phyloP scores from a whole-genome alignment of 805 yeast species.

The Starmera pachycereana region DNA sequence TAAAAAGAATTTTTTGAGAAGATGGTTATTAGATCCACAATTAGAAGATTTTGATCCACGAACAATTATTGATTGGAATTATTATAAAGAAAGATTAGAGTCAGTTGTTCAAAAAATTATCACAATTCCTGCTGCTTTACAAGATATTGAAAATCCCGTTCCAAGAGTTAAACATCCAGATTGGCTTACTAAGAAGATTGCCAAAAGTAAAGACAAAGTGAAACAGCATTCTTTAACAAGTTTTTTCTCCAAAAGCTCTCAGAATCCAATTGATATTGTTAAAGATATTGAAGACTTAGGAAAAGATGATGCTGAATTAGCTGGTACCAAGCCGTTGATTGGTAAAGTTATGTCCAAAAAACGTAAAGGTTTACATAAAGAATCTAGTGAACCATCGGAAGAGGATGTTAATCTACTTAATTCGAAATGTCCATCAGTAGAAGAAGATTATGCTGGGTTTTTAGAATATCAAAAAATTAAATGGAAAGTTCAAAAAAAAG shows the following conservation, averaged over 20 bases:
- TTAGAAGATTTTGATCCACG: slow-evolving; percentile 80
- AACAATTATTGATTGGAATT: slow-evolving; percentile 84
- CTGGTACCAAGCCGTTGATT: slow-evolving; percentile 15
- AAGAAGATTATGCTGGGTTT: slow-evolving; percentile 57
- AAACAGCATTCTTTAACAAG: slow-evolving; percentile 58
- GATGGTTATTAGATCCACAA: slow-evolving; percentile 79
- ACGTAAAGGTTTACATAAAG: slow-evolving; percentile 22
- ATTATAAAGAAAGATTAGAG: slow-evolving; percentile 82
- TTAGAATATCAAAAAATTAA: slow-evolving; percentile 72
- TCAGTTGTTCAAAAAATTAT: slow-evolving; percentile 92
- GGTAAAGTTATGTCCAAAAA: slow-evolving; percentile 29
- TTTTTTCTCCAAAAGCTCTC: slow-evolving; percentile 41
- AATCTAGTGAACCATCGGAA: slow-evolving; percentile 26
- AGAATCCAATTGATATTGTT: slow-evolving; percentile 30
- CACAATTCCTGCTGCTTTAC: slow-evolving; percentile 95
- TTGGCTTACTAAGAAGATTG: slow-evolving; percentile 69
- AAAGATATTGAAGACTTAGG: slow-evolving; percentile 75
- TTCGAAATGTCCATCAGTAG: slow-evolving; percentile 55
- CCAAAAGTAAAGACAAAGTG: slow-evolving; percentile 48
- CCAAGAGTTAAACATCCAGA: slow-evolving; percentile 92
- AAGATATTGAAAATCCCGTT: slow-evolving; percentile 80
- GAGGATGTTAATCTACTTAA: slow-evolving; percentile 41
- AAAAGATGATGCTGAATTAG: slow-evolving; percentile 17
- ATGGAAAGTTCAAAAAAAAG: slow-evolving; percentile 74
- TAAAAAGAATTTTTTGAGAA: slow-evolving; percentile 63